These are phyloP conservation scores for Aleurites moluccanus DNA, from an alignment of 441 rosid genomes.

Conservation along the genomic window DNA sequence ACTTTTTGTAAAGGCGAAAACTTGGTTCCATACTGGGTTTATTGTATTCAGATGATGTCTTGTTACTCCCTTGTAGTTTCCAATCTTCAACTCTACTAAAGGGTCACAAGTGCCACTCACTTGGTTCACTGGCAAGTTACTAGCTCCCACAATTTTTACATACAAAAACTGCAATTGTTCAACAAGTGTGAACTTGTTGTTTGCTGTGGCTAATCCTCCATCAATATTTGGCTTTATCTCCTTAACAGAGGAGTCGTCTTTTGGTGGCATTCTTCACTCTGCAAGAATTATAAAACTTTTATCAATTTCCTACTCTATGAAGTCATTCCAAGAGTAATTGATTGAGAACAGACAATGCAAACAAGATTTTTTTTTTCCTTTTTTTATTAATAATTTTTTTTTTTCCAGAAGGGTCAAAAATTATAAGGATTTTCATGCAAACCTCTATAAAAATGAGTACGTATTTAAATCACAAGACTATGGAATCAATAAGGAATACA, in stretches of 20 bases:
- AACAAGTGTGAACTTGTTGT: constrained; percentile 46
- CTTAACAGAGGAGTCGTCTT: constrained; percentile 36
- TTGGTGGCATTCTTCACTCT: constrained; percentile 11
- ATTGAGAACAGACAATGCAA: too few relatives aligned
- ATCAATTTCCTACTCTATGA: neutral
- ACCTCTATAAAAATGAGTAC: too few relatives aligned
- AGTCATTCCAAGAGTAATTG: too few relatives aligned
- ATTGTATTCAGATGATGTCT: constrained; percentile 24
- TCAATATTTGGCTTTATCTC: constrained; percentile 48
- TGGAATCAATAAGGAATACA: too few relatives aligned
- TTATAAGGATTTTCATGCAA: too few relatives aligned
- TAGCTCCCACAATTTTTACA: constrained; percentile 35
- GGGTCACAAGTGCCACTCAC: constrained; percentile 16
- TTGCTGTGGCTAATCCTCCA: constrained; percentile 33
- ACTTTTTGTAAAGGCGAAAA: constrained; percentile 38
- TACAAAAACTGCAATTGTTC: constrained; percentile 45
- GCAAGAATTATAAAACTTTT: neutral
- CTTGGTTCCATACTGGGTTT: constrained; percentile 43
- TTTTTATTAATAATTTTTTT: too few relatives aligned
- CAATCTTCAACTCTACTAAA: constrained; percentile 30
- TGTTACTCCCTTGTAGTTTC: constrained; percentile 34
- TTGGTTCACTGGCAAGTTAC: constrained; percentile 28
- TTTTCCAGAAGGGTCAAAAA: too few relatives aligned
- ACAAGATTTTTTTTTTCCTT: too few relatives aligned
- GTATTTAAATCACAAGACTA: too few relatives aligned